Conservation (phyloP, 2,329 filamentous ascomycete genomes). For the Colletotrichum gigasporum region DNA sequence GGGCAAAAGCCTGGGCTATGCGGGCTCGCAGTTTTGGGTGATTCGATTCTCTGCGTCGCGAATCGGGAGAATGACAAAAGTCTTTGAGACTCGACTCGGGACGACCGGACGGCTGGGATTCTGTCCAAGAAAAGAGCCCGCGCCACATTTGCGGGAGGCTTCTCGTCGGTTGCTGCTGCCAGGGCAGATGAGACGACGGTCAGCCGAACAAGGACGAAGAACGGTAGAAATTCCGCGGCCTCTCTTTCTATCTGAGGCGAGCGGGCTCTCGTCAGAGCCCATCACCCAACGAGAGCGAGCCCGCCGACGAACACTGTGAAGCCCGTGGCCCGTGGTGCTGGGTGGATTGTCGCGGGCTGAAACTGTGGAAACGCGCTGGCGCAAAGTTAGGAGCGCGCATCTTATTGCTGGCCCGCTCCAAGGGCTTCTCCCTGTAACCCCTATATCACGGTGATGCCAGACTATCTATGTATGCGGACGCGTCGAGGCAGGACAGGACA, state of each 20-base stretch:
- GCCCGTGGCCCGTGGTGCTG: slow-evolving; percentile 11
- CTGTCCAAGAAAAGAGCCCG: neutral
- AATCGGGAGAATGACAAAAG: neutral
- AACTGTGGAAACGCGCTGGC: slow-evolving; percentile 25
- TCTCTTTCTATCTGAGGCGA: too few species aligned
- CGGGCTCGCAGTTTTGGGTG: neutral
- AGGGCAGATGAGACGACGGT: slow-evolving; percentile 3
- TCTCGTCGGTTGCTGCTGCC: neutral
- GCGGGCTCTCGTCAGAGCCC: too few species aligned
- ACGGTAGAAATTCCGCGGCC: neutral
- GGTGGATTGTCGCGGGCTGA: slow-evolving; percentile 29
- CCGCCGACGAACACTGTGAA: too few species aligned
- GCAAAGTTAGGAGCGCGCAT: neutral
- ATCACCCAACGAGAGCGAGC: too few species aligned
- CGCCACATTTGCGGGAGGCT: neutral
- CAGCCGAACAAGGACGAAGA: neutral
- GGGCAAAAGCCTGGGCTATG: too few species aligned
- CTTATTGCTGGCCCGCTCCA: neutral
- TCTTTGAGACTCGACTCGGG: neutral
- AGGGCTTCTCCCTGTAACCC: neutral
- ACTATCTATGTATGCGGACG: neutral
- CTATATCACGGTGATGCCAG: neutral
- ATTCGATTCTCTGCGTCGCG: neutral
- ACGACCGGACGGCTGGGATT: neutral
- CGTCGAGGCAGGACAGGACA: too few species aligned